Conservation (phyloP, 208 protist genomes). For the Trypanosoma avium region DNA sequence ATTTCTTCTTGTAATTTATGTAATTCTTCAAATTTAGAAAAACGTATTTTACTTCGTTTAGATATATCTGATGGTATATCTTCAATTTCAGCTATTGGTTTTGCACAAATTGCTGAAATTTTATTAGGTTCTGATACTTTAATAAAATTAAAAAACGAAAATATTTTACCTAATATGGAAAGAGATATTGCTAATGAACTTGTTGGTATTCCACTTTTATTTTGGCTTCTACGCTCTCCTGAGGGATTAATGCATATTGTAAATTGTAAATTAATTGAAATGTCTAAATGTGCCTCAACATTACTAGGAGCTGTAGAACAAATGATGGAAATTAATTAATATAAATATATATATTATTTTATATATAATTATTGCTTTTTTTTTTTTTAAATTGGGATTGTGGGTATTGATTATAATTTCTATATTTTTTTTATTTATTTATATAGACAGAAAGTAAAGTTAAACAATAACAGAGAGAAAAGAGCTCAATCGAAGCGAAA, state of each 20-base stretch:
- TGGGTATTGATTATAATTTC: neutral
- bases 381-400: neutral
- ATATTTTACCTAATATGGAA: slow-evolving; percentile 11
- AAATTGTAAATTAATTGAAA: slow-evolving; percentile 42
- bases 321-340: slow-evolving; percentile 10
- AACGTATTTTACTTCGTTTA: slow-evolving; percentile 27
- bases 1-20: slow-evolving; percentile 27
- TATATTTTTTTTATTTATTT: neutral
- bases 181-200: slow-evolving; percentile 12
- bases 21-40: slow-evolving; percentile 14
- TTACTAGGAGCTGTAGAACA: slow-evolving; percentile 40
- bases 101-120: slow-evolving; percentile 30
- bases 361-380: neutral
- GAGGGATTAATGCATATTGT: slow-evolving; percentile 26
- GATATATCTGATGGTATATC: slow-evolving; percentile 48
- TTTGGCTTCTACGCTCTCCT: slow-evolving; percentile 34
- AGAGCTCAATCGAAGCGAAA: too few relatives aligned
- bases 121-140: slow-evolving; percentile 32
- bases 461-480: too few relatives aligned
- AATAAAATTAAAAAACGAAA: slow-evolving; percentile 12
- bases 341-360: neutral
- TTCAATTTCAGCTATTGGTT: slow-evolving; percentile 20
- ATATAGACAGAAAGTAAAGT: too few relatives aligned
- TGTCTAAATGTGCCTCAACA: slow-evolving; percentile 29
- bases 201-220: slow-evolving; percentile 46